These are phyloP conservation scores for Seminavis robusta DNA, from an alignment of 108 stramenopile genomes.

Conservation along the genomic window DNA sequence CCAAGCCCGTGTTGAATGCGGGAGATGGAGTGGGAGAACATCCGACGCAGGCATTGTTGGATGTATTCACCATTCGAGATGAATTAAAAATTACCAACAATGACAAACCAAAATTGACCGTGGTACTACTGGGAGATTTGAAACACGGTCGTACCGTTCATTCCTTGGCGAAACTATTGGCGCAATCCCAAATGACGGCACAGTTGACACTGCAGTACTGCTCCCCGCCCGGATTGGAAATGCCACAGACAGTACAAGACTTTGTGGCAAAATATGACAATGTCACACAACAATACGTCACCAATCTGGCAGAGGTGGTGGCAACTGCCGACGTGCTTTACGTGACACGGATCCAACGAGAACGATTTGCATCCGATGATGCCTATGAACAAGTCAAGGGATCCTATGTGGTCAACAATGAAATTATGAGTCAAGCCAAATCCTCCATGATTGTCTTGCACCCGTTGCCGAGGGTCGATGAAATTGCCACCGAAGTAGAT, in stretches of 20 bases:
- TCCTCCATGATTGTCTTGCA: constrained; percentile 83
- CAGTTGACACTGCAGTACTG: constrained; percentile 78
- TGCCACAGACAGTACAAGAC: constrained; percentile 82
- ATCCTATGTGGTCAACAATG: constrained; percentile 78
- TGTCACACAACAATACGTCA: constrained; percentile 59
- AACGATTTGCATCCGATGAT: constrained; percentile 85
- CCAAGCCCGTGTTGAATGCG: constrained; percentile 91
- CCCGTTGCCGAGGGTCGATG: constrained; percentile 81
- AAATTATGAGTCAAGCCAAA: constrained; percentile 69
- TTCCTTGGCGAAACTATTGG: constrained; percentile 87
- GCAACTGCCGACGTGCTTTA: constrained; percentile 86
- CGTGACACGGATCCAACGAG: constrained; percentile 95
- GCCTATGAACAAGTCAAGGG: constrained; percentile 88
- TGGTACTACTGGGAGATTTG: constrained; percentile 91
- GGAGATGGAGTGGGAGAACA: constrained; percentile 98
- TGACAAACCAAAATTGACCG: constrained; percentile 24
- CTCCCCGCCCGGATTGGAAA: constrained; percentile 72
- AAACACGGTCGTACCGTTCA: constrained; percentile 98
- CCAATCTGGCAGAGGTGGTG: constrained; percentile 52
- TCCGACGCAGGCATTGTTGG: constrained; percentile 98
- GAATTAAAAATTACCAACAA: constrained; percentile 62
- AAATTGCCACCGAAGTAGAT: constrained; percentile 92
- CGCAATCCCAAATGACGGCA: constrained; percentile 37
- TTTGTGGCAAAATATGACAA: constrained; percentile 44
- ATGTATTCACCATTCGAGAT: constrained; percentile 88